A percentile compares a stretch with the other conserved stretches of the same genome.
These are phyloP conservation scores for Candida stauntonica DNA, from an alignment of 805 yeast species.

Conservation along the genomic window DNA sequence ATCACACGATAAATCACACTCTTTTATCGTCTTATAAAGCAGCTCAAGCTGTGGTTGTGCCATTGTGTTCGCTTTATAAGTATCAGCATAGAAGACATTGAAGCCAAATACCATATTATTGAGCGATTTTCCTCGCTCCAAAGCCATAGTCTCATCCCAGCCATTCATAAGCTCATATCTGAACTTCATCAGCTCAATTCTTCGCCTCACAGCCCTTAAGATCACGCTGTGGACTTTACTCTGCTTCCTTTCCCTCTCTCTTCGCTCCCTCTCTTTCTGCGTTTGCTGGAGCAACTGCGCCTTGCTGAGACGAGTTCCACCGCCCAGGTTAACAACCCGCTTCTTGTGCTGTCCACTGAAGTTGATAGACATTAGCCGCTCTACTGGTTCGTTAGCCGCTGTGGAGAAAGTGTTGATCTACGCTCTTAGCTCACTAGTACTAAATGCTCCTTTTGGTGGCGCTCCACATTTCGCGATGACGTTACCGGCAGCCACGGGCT, in stretches of 20 bases:
- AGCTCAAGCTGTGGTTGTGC: conserved; percentile 8
- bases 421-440: no score
- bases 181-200: conserved; percentile 29
- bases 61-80: conserved; percentile 12
- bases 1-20: not conserved
- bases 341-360: conserved; percentile 64
- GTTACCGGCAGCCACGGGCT: conserved; percentile 5
- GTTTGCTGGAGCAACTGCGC: conserved; percentile 55
- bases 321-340: conserved; percentile 58
- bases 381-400: not conserved
- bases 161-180: conserved; percentile 21
- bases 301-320: conserved; percentile 30
- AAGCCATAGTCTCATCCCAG: conserved; percentile 17
- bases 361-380: conserved; percentile 8
- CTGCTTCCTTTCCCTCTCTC: conserved; percentile 52
- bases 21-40: conserved; percentile 3
- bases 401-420: not conserved
- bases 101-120: conserved; percentile 22
- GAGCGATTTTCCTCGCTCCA: conserved; percentile 1
- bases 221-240: conserved; percentile 46
- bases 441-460: no score
- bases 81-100: conserved; percentile 29
- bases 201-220: conserved; percentile 45
- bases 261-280: conserved; percentile 55
- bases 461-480: conserved; percentile 9